These are phyloP conservation scores for Barnettozyma wickerhamii DNA, from an alignment of 805 yeast genomes.

Conservation along the genomic window DNA sequence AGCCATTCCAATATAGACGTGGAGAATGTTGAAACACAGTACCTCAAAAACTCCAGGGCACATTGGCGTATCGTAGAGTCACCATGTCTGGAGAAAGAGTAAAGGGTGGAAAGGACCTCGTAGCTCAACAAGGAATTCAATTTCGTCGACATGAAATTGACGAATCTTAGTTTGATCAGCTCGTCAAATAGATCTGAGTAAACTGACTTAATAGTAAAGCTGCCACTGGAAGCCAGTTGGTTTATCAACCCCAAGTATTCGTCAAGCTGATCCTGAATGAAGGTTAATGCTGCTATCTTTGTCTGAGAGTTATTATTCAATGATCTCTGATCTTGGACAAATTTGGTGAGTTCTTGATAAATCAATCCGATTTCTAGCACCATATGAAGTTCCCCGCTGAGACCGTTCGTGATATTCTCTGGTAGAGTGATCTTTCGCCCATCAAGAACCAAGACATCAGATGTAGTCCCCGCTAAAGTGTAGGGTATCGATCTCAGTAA, in stretches of 20 bases:
- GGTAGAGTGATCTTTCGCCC: conserved; percentile 41
- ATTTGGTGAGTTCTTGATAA: conserved; percentile 41
- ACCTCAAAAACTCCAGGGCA: conserved; percentile 40
- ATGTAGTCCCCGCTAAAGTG: conserved; percentile 58
- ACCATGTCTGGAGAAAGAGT: conserved; percentile 54
- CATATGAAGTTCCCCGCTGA: conserved; percentile 49
- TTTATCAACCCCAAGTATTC: conserved; percentile 41
- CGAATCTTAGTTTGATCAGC: conserved; percentile 52
- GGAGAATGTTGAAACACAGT: conserved; percentile 54
- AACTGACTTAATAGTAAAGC: conserved; percentile 27
- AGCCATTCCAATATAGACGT: conserved; percentile 65
- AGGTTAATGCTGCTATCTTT: conserved; percentile 55
- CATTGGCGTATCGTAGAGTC: conserved; percentile 47
- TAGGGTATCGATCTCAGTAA: conserved; percentile 46
- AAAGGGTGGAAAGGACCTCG: conserved; percentile 50
- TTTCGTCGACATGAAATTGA: conserved; percentile 39
- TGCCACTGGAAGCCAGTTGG: conserved; percentile 35
- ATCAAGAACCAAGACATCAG: conserved; percentile 47
- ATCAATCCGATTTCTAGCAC: conserved; percentile 72
- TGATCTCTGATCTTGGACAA: conserved; percentile 28
- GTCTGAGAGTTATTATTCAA: conserved; percentile 42
- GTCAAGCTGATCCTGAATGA: conserved; percentile 38
- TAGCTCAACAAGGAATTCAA: conserved; percentile 36
- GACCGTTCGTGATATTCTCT: conserved; percentile 46
- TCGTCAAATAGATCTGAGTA: conserved; percentile 42